Conservation (phyloP, 1,284 basidiomycete species). For the Gymnopus androsaceus region DNA sequence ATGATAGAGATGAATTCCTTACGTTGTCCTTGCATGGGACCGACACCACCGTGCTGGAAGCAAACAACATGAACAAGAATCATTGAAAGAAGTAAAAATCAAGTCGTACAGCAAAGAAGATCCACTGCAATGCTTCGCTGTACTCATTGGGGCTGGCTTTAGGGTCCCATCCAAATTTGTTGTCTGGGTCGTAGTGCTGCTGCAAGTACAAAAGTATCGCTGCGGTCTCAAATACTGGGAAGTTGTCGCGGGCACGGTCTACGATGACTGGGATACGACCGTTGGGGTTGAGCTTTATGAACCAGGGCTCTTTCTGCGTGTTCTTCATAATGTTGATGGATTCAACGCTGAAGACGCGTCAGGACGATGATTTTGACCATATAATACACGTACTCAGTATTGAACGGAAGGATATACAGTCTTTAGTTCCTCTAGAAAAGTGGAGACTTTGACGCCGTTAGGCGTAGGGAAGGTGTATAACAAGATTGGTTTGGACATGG, state of each 20-base stretch:
- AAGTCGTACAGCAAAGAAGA: slow-evolving; percentile 66
- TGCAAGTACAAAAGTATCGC: slow-evolving; percentile 69
- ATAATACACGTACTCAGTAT: slow-evolving; percentile 52
- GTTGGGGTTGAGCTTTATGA: slow-evolving; percentile 65
- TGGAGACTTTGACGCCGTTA: slow-evolving; percentile 67
- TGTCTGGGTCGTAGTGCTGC: slow-evolving; percentile 60
- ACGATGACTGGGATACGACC: slow-evolving; percentile 63
- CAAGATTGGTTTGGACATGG: slow-evolving; percentile 48
- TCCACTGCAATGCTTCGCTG: slow-evolving; percentile 75
- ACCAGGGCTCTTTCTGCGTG: slow-evolving; percentile 57
- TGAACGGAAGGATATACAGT: slow-evolving; percentile 55
- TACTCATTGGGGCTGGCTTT: slow-evolving; percentile 45
- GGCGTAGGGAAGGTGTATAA: slow-evolving; percentile 69
- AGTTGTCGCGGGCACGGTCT: slow-evolving; percentile 52
- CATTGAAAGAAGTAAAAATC: background rate
- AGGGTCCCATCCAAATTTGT: slow-evolving; percentile 56
- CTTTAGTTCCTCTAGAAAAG: slow-evolving; percentile 72
- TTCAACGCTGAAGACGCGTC: slow-evolving; percentile 37
- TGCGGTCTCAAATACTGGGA: slow-evolving; percentile 68
- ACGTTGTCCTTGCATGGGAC: slow-evolving; percentile 77
- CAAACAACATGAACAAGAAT: background rate
- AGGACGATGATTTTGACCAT: background rate
- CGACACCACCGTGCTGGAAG: slow-evolving; percentile 63
- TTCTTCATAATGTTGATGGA: slow-evolving; percentile 52
- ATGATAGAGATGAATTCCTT: background rate